phyloP scores from a whole-genome alignment of 2,329 filamentous ascomycete genomes.

The Sporothrix pallida region DNA sequence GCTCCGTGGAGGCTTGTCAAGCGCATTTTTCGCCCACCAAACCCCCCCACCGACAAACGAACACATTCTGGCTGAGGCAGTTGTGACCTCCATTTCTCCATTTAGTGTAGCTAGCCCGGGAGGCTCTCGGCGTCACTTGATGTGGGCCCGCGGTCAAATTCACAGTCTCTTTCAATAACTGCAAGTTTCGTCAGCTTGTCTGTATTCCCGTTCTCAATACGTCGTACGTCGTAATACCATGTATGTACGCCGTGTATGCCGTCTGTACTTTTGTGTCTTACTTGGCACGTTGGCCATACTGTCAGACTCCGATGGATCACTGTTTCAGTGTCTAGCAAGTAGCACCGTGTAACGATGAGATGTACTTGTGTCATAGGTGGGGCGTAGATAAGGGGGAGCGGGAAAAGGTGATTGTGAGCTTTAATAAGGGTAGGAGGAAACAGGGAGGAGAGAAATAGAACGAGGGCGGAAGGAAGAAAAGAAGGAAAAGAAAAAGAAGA shows the following conservation, averaged over 20 bases:
- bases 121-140: slow-evolving; percentile 16
- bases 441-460: too few relatives aligned
- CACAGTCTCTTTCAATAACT: background rate
- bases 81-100: background rate
- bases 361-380: too few relatives aligned
- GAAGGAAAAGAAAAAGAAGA: too few relatives aligned
- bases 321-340: too few relatives aligned
- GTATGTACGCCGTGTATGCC: background rate
- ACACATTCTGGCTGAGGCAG: too few relatives aligned
- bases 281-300: too few relatives aligned
- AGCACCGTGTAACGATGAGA: too few relatives aligned
- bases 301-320: too few relatives aligned
- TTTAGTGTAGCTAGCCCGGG: background rate
- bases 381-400: too few relatives aligned
- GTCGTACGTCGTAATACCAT: background rate
- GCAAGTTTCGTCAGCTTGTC: background rate
- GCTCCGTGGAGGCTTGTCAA: background rate
- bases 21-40: background rate
- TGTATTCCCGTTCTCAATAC: background rate
- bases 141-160: background rate
- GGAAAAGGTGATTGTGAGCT: too few relatives aligned
- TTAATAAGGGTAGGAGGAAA: too few relatives aligned
- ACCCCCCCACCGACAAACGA: background rate
- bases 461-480: too few relatives aligned
- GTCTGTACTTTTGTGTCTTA: background rate